A percentile compares a stretch with the other conserved stretches of the same genome.
Evolutionary conservation across 2,329 filamentous ascomycete species (phyloP).

Genomic region (Xylaria sp.): DNA sequence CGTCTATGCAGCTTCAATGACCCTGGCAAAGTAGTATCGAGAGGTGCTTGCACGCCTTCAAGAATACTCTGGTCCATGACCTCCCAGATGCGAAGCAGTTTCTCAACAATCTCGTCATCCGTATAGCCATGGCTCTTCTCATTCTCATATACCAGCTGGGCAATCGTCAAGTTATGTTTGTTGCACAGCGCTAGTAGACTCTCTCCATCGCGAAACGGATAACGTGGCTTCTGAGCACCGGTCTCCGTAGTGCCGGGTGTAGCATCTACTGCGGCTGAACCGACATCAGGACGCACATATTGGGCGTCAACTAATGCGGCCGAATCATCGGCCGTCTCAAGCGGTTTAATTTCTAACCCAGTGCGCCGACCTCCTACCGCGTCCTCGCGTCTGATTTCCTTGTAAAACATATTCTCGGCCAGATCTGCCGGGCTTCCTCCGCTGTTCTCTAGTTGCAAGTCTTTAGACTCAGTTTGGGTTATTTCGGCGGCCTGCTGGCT

Average conservation of each 20-base stretch:
- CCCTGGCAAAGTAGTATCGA: slow-evolving; percentile 55
- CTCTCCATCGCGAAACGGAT: slow-evolving; percentile 58
- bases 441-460: slow-evolving; percentile 40
- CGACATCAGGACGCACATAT: slow-evolving; percentile 21
- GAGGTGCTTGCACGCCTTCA: slow-evolving; percentile 58
- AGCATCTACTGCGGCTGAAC: slow-evolving; percentile 32
- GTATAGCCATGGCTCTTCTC: slow-evolving; percentile 62
- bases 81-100: slow-evolving; percentile 60
- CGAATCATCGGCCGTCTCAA: slow-evolving; percentile 42
- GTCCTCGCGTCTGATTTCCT: slow-evolving; percentile 59
- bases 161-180: slow-evolving; percentile 62
- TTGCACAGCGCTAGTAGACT: slow-evolving; percentile 59
- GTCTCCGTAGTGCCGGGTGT: slow-evolving; percentile 24
- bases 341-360: slow-evolving; percentile 55
- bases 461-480: slow-evolving; percentile 34
- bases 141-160: slow-evolving; percentile 62
- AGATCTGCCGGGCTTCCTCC: slow-evolving; percentile 57
- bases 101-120: slow-evolving; percentile 60
- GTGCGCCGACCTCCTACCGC: slow-evolving; percentile 58
- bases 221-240: slow-evolving; percentile 52
- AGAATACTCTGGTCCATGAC: slow-evolving; percentile 63
- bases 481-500: slow-evolving; percentile 30
- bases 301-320: slow-evolving; percentile 30
- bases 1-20: slow-evolving; percentile 60
- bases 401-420: slow-evolving; percentile 63